Percentiles rank a stretch among this genome's conserved stretches.
phyloP scores from a whole-genome alignment of 345 rosid species.

The Ricinus communis region DNA sequence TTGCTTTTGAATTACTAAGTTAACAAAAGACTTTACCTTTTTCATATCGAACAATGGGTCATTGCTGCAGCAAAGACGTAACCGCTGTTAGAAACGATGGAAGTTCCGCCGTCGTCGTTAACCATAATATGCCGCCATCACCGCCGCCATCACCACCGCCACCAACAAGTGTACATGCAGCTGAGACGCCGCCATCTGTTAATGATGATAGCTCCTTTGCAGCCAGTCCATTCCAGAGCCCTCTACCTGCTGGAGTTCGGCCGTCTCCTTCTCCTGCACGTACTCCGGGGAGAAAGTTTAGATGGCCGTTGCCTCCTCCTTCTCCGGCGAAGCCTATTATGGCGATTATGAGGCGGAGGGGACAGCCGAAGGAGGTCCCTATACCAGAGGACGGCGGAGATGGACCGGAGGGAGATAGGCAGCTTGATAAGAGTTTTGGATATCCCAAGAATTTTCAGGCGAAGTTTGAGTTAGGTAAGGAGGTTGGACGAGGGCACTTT shows the following conservation, averaged over 20 bases:
- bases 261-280: constrained; percentile 25
- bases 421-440: constrained; percentile 34
- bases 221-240: constrained; percentile 28
- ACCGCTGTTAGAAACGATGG: constrained; percentile 26
- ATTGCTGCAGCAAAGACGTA: constrained; percentile 59
- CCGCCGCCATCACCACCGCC: constrained; percentile 29
- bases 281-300: constrained; percentile 29
- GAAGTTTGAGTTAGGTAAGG: constrained; percentile 28
- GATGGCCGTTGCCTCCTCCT: constrained; percentile 36
- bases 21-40: background rate
- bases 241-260: constrained; percentile 22
- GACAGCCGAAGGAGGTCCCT: constrained; percentile 20
- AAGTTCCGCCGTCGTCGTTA: constrained; percentile 18
- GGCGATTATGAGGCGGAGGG: constrained; percentile 24
- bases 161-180: background rate
- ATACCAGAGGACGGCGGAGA: constrained; percentile 23
- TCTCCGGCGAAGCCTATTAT: constrained; percentile 36
- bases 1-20: too few relatives aligned
- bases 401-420: constrained; percentile 5
- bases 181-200: constrained; percentile 10
- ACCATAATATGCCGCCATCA: constrained; percentile 26
- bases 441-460: constrained; percentile 20
- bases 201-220: constrained; percentile 12
- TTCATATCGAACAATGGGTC: constrained; percentile 58
- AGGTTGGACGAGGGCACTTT: constrained; percentile 37